Evolutionary conservation across 768 basidiomycete genomes (phyloP).

Genomic region (Tremella mesenterica): DNA sequence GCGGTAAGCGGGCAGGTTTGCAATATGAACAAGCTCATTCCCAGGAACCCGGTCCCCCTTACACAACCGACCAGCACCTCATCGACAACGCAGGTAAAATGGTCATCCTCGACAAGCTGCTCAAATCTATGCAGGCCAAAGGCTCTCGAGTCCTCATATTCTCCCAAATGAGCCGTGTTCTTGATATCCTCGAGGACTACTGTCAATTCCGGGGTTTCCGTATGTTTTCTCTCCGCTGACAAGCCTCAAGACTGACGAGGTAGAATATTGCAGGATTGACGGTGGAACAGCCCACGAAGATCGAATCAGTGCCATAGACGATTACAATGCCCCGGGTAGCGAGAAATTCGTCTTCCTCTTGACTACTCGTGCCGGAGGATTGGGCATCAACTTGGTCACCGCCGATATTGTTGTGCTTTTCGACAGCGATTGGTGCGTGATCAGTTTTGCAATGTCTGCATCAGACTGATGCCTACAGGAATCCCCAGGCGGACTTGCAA

Average conservation of each 20-base stretch:
- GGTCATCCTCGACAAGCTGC: constrained; percentile 90
- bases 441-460: not conserved
- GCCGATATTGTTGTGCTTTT: constrained; percentile 94
- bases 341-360: constrained; percentile 95
- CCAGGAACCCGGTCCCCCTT: constrained; percentile 93
- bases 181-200: constrained; percentile 96
- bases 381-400: constrained; percentile 91
- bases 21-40: not conserved
- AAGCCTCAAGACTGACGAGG: not conserved
- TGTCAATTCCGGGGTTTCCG: constrained; percentile 83
- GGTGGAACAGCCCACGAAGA: constrained; percentile 94
- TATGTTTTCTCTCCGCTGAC: constrained; percentile 46
- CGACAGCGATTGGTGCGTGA: constrained; percentile 80
- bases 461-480: constrained; percentile 52
- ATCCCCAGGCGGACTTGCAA: constrained; percentile 96
- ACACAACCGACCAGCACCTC: constrained; percentile 95
- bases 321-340: constrained; percentile 87
- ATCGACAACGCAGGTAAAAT: constrained; percentile 93
- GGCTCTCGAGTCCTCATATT: constrained; percentile 96
- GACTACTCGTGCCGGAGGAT: constrained; percentile 90
- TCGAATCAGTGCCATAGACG: constrained; percentile 89
- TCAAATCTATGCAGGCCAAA: constrained; percentile 75
- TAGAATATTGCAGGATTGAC: constrained; percentile 94
- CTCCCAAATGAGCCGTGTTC: constrained; percentile 98
- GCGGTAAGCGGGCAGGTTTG: constrained; percentile 23